These are phyloP conservation scores for Trapa bicornis DNA, from an alignment of 345 rosid genomes.

Conservation along the genomic window DNA sequence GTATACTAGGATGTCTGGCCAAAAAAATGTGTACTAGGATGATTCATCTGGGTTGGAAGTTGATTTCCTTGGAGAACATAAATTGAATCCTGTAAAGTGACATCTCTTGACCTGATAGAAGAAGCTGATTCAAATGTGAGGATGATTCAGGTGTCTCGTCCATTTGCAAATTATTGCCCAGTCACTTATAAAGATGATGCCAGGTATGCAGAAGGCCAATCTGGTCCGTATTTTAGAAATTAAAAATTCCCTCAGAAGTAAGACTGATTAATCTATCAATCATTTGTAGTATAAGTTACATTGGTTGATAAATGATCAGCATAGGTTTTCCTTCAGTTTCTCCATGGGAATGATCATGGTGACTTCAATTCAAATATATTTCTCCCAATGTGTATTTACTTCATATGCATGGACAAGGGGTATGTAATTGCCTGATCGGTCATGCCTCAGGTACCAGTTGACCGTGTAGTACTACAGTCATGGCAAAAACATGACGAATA, in stretches of 20 bases:
- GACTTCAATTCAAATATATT: background rate
- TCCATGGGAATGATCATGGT: background rate
- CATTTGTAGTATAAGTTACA: too few relatives aligned
- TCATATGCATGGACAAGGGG: background rate
- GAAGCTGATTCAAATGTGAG: too few relatives aligned
- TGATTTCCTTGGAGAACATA: background rate
- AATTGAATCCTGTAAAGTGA: too few relatives aligned
- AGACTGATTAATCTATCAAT: too few relatives aligned
- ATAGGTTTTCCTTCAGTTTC: background rate
- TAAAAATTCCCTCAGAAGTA: background rate
- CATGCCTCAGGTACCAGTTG: background rate
- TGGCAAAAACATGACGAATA: background rate
- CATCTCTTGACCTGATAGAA: too few relatives aligned
- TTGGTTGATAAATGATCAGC: background rate
- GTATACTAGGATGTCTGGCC: background rate
- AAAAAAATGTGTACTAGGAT: background rate
- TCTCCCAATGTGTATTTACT: background rate
- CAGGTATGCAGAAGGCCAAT: background rate
- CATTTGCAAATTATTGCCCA: background rate
- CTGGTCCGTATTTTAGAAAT: background rate
- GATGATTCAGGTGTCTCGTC: background rate
- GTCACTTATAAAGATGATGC: background rate
- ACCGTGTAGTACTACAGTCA: background rate
- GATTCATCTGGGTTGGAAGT: background rate
- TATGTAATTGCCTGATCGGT: too few relatives aligned